phyloP scores from a whole-genome alignment of 805 yeast species.

The Wickerhamiella dianesei region DNA sequence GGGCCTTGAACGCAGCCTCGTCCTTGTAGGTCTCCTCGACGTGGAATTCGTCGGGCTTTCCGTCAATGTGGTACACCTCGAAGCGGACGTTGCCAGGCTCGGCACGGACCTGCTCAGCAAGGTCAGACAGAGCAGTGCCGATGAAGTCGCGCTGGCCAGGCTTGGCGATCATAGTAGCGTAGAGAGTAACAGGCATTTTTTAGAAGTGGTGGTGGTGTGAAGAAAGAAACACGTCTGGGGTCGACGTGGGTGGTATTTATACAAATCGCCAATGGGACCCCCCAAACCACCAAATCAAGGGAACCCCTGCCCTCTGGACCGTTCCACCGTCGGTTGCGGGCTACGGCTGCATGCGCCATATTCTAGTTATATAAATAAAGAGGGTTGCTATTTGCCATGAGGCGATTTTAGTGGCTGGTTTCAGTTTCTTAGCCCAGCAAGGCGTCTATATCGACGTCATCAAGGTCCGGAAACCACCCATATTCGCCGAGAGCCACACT shows the following conservation, averaged over 20 bases:
- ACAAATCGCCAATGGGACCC: background rate
- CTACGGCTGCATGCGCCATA: background rate
- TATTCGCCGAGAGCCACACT: conserved; percentile 32
- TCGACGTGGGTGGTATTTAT: background rate
- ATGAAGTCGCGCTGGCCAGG: conserved; percentile 18
- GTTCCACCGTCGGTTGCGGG: background rate
- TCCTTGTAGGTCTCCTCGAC: conserved; percentile 22
- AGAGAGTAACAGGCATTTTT: conserved; percentile 7
- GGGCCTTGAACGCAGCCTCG: conserved; percentile 20
- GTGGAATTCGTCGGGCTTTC: conserved; percentile 16
- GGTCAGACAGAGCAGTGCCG: conserved; percentile 12
- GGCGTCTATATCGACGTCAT: conserved; percentile 5
- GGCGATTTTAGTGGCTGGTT: too few species aligned
- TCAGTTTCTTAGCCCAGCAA: background rate
- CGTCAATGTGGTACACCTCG: conserved; percentile 19
- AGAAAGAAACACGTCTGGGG: background rate
- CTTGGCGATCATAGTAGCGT: conserved; percentile 19
- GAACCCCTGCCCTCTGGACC: background rate
- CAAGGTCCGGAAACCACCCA: conserved; percentile 57
- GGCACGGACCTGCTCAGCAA: conserved; percentile 17
- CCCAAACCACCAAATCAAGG: too few species aligned
- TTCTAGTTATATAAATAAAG: too few species aligned
- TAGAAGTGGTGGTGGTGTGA: background rate
- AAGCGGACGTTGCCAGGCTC: conserved; percentile 22
- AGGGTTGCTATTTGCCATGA: background rate